These are phyloP conservation scores for Venturia asperata DNA, from an alignment of 2,329 filamentous ascomycete genomes.

Conservation along the genomic window DNA sequence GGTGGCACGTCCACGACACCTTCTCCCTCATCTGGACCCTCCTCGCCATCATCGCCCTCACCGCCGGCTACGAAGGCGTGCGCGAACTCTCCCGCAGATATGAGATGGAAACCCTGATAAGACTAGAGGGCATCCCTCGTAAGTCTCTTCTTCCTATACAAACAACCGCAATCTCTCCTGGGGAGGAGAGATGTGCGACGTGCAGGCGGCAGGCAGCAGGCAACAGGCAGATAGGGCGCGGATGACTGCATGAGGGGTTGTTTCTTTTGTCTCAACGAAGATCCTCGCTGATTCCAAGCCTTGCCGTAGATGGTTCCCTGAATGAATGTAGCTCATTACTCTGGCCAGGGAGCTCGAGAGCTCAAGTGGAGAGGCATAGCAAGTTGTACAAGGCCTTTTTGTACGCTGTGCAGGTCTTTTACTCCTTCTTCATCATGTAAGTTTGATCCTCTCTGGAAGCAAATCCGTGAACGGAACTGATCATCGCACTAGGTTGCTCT, in stretches of 20 bases:
- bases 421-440: constrained; percentile 99
- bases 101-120: constrained; percentile 51
- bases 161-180: constrained; percentile 9
- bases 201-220: constrained; percentile 18
- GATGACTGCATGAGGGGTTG: not conserved
- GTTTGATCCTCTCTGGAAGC: constrained; percentile 44
- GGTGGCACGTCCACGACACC: constrained; percentile 77
- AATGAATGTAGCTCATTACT: constrained; percentile 60
- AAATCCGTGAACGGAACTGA: not conserved
- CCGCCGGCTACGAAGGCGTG: constrained; percentile 87
- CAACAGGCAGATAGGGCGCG: constrained; percentile 4
- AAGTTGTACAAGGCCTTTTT: constrained; percentile 74
- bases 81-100: constrained; percentile 71
- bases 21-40: constrained; percentile 74
- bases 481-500: constrained; percentile 65
- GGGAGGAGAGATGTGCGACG: constrained; percentile 24
- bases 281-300: constrained; percentile 7
- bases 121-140: constrained; percentile 38
- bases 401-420: constrained; percentile 93
- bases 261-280: constrained; percentile 4
- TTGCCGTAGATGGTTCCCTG: constrained; percentile 4
- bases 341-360: constrained; percentile 65
- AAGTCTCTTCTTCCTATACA: constrained; percentile 23
- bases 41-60: constrained; percentile 70
- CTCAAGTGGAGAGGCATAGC: constrained; percentile 55